Evolutionary conservation across 2,329 filamentous ascomycete species (phyloP).

Genomic region (Dactylellina haptotyla): DNA sequence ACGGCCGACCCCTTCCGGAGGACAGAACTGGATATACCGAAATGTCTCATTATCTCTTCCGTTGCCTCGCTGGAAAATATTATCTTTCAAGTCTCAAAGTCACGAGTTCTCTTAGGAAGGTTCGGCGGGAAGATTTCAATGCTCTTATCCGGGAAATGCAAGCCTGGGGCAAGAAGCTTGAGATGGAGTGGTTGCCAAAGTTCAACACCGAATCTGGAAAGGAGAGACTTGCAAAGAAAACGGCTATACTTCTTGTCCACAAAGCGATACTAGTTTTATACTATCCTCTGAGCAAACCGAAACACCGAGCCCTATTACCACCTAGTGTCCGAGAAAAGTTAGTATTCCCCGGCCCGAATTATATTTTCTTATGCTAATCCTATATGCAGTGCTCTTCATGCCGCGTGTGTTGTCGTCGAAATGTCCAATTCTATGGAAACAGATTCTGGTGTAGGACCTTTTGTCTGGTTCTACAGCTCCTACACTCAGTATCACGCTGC

Average conservation of each 20-base stretch:
- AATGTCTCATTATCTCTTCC: slow-evolving; percentile 53
- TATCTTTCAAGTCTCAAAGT: slow-evolving; percentile 52
- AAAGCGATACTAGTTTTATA: slow-evolving; percentile 51
- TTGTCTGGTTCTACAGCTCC: slow-evolving; percentile 51
- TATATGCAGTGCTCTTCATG: slow-evolving; percentile 41
- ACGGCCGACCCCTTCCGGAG: slow-evolving; percentile 38
- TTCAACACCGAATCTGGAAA: slow-evolving; percentile 44
- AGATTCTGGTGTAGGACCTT: slow-evolving; percentile 50
- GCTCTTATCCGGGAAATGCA: slow-evolving; percentile 49
- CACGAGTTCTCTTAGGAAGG: slow-evolving; percentile 41
- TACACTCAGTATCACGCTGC: slow-evolving; percentile 51
- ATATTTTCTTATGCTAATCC: neutral
- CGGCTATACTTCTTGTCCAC: slow-evolving; percentile 43
- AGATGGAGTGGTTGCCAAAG: slow-evolving; percentile 49
- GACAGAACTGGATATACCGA: slow-evolving; percentile 46
- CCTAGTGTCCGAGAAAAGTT: slow-evolving; percentile 45
- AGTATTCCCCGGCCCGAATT: neutral
- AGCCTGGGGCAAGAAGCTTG: slow-evolving; percentile 49
- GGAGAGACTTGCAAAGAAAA: slow-evolving; percentile 48
- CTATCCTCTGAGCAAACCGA: slow-evolving; percentile 51
- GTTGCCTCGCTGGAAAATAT: slow-evolving; percentile 50
- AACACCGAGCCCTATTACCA: slow-evolving; percentile 37
- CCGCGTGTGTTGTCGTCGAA: slow-evolving; percentile 46
- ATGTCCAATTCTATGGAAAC: slow-evolving; percentile 54
- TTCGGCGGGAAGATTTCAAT: slow-evolving; percentile 44